Evolutionary conservation across 495 filamentous ascomycete genomes (phyloP), one percentile per base, ranked within the genome.

Genomic region (Achaetomiella virescens): DNA sequence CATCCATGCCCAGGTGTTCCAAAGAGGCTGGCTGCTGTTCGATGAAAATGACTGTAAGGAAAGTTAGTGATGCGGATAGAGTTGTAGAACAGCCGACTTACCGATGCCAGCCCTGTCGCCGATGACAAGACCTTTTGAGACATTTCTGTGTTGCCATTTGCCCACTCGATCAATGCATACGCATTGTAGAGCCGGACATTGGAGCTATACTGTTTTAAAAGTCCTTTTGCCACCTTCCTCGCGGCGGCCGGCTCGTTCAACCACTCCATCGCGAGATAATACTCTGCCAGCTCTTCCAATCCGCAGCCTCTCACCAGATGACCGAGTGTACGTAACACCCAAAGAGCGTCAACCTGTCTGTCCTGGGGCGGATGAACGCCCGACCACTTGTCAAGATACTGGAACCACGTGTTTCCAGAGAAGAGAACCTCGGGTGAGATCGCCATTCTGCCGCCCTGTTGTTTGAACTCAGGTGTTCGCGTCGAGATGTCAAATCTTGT

Each of bases 1-100:
- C 58, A 85, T 79, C 89, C 87, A 92, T 6, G 84, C 72, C 81
- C 87, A 91, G 6, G 78, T 83, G 45, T 75, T 81, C 81, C 84
- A 91, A 0, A 93, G 71, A 14, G 85, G 55, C 18, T 84, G 73
- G 20, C 59, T 61, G 36, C 81, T 70, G n/a, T 68, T 40, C 4
- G 55, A 18, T 60, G 44, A 62, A 64, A 38, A 76, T 68, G 21
- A 43, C 54, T 61, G 52, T 47, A 14, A 55, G 51, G 3, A 10
- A 10, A 14, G 25, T 31, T 33, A 10, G 14, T 3, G 10, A 29
- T 14, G 12, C 35, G 12, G 10, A 10, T 11, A 18, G 15, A 45
- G 44, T 25, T 27, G 15, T 41, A 33, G 42, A 17, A 36, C 0
- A 9, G 4, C 10, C 22, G 6, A 55, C 56, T 21, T 59, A 55